Percentiles rank a stretch among this genome's conserved stretches.
These are phyloP conservation scores for Pinus taeda DNA, from an alignment of 75 land plant genomes.

Conservation along the genomic window DNA sequence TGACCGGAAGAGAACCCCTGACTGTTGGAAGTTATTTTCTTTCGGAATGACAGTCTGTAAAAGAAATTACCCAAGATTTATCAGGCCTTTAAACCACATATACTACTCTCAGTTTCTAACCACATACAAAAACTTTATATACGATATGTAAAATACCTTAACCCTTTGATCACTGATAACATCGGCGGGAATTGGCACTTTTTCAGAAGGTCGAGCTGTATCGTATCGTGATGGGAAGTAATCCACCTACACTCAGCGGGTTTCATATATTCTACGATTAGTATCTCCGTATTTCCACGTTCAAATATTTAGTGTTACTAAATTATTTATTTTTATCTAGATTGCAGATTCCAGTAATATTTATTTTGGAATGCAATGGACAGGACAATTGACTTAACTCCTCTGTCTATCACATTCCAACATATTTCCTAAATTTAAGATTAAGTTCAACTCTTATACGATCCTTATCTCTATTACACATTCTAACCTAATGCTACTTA, in stretches of 20 bases:
- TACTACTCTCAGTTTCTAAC: no score
- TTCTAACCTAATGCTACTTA: not conserved
- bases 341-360: no score
- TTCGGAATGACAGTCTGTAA: conserved; percentile 24
- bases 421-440: no score
- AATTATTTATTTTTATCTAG: no score
- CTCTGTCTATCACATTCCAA: no score
- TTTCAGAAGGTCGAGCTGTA: conserved; percentile 36
- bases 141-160: conserved; percentile 13
- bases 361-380: no score
- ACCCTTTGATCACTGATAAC: conserved; percentile 20
- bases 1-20: conserved; percentile 31
- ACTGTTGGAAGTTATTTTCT: conserved; percentile 38
- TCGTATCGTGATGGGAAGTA: conserved; percentile 58
- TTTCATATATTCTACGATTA: not conserved
- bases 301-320: no score
- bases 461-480: no score
- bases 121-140: no score
- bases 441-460: no score
- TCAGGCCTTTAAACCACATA: no score
- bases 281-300: not conserved
- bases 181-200: conserved; percentile 26
- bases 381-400: no score
- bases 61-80: not conserved
- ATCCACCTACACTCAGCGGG: conserved; percentile 26